A percentile compares a stretch with the other conserved stretches of the same genome.
Conservation (phyloP, 176 grass and related monocot genomes). For the Poa pratensis region DNA sequence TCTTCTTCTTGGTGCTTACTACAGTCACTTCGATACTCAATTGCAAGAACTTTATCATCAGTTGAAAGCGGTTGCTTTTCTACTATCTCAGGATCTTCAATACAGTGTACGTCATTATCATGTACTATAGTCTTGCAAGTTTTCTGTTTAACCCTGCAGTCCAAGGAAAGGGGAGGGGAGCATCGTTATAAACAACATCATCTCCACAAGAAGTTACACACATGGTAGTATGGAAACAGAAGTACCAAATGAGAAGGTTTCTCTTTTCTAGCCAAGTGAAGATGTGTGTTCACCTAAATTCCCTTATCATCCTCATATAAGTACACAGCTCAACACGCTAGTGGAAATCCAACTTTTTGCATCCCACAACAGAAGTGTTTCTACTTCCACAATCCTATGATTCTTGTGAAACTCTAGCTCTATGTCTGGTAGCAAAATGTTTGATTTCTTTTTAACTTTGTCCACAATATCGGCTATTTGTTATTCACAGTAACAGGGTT, state of each 20-base stretch:
- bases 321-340: constrained; percentile 1
- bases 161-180: constrained; percentile 9
- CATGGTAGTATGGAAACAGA: neutral
- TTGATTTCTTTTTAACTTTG: neutral
- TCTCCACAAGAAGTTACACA: constrained; percentile 12
- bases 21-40: constrained; percentile 42
- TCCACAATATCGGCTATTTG: neutral
- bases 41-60: constrained; percentile 52
- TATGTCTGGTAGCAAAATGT: constrained; percentile 2
- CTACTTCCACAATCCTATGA: neutral
- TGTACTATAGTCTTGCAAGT: constrained; percentile 39
- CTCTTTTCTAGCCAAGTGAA: neutral
- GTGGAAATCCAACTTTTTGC: neutral
- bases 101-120: constrained; percentile 45
- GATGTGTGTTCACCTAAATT: neutral
- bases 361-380: neutral
- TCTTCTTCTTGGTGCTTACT: constrained; percentile 44
- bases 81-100: constrained; percentile 53
- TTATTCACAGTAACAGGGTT: neutral
- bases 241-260: neutral
- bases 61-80: constrained; percentile 43
- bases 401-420: constrained; percentile 26
- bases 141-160: constrained; percentile 69
- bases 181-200: constrained; percentile 26
- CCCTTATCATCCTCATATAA: neutral